Percentiles rank a stretch among this genome's conserved stretches.
phyloP scores from a whole-genome alignment of 2,329 filamentous ascomycete genomes.

The Colletotrichum sp. region DNA sequence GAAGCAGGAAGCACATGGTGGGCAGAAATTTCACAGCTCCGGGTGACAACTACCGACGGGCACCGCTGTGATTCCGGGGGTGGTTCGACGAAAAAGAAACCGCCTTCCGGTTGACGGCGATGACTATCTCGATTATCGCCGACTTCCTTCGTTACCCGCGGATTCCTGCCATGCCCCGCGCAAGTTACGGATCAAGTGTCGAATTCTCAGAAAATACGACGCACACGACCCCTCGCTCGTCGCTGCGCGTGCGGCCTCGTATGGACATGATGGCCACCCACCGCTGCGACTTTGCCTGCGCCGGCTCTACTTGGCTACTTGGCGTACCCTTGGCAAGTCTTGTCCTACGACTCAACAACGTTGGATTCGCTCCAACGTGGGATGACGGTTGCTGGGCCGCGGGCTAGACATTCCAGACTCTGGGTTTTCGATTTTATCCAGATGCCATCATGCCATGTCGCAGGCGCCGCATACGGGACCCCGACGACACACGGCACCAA shows the following conservation, averaged over 20 bases:
- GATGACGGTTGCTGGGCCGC: slow-evolving; percentile 1
- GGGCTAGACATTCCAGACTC: slow-evolving; percentile 4
- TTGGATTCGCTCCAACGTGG: slow-evolving; percentile 6
- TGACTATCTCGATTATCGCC: neutral
- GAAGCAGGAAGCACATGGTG: neutral
- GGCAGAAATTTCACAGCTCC: neutral
- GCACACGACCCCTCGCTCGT: neutral
- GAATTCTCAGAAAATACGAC: neutral
- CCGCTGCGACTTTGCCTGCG: slow-evolving; percentile 13
- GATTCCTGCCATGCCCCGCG: neutral
- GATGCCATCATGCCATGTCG: neutral
- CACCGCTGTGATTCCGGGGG: neutral
- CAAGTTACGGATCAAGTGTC: neutral
- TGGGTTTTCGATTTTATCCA: neutral
- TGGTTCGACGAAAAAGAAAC: neutral
- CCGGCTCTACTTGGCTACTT: slow-evolving; percentile 11
- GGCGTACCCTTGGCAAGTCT: slow-evolving; percentile 16
- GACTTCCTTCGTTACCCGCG: neutral
- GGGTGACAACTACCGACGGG: neutral
- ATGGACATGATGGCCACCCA: slow-evolving; percentile 6
- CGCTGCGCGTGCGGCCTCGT: neutral
- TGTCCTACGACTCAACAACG: slow-evolving; percentile 17
- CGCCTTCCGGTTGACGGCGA: neutral
- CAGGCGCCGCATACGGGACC: neutral
- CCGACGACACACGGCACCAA: neutral